A percentile compares a stretch with the other conserved stretches of the same genome.
These are phyloP conservation scores for Mucor plumbeus DNA, from an alignment of 371 early-diverging fungal species.

Conservation along the genomic window DNA sequence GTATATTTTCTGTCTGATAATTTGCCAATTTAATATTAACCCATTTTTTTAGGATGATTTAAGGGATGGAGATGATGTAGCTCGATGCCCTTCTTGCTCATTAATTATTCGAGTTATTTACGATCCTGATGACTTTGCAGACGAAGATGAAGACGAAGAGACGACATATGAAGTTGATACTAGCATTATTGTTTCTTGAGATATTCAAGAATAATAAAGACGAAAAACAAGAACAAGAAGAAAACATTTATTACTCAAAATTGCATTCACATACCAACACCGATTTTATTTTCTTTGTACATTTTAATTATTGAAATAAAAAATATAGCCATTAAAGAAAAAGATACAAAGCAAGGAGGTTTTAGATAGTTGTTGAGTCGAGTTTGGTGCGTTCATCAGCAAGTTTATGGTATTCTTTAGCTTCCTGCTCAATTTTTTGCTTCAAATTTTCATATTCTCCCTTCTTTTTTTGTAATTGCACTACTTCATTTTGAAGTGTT, in stretches of 20 bases:
- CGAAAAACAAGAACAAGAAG: neutral
- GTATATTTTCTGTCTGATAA: too few species aligned
- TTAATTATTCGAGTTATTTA: slow-evolving; percentile 88
- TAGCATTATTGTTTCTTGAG: slow-evolving; percentile 29
- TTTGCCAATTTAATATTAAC: neutral
- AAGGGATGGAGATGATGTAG: slow-evolving; percentile 93
- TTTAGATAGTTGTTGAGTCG: neutral
- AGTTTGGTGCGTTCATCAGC: slow-evolving; percentile 60
- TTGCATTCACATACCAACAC: slow-evolving; percentile 4
- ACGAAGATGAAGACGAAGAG: slow-evolving; percentile 42
- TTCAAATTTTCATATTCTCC: slow-evolving; percentile 76
- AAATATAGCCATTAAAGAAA: neutral
- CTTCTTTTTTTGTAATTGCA: slow-evolving; percentile 58
- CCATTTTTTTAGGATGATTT: slow-evolving; percentile 70
- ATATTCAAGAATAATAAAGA: too few species aligned
- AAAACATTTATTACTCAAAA: neutral
- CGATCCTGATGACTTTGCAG: slow-evolving; percentile 74
- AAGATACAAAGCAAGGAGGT: neutral
- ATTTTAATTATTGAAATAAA: neutral
- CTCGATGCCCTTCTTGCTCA: slow-evolving; percentile 96
- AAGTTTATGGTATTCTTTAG: slow-evolving; percentile 77
- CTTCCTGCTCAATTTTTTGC: slow-evolving; percentile 75
- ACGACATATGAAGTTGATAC: slow-evolving; percentile 49
- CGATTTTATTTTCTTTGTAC: slow-evolving; percentile 6
- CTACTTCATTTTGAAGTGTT: slow-evolving; percentile 48